A percentile compares a stretch with the other conserved stretches of the same genome.
phyloP scores from a whole-genome alignment of 306 rosid genomes.

The Mimosa pudica region DNA sequence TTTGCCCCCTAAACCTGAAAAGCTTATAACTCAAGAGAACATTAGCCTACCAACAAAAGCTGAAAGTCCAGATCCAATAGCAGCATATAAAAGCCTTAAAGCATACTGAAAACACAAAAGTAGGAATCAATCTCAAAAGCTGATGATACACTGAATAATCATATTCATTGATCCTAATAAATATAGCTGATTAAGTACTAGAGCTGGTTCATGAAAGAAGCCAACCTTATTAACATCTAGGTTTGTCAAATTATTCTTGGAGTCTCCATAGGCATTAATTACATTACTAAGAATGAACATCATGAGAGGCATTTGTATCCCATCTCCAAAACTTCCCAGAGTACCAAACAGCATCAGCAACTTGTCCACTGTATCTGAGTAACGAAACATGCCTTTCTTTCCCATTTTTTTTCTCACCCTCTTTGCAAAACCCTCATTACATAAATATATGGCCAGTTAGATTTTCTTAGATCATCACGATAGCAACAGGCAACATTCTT shows the following conservation, averaged over 20 bases:
- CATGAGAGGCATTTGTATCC: conserved; percentile 76
- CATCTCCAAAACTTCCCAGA: conserved; percentile 86
- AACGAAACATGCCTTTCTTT: conserved; percentile 62
- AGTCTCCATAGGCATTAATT: conserved; percentile 69
- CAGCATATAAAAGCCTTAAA: conserved; percentile 61
- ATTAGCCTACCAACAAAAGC: conserved; percentile 74
- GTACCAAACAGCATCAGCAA: conserved; percentile 77
- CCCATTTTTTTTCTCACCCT: conserved; percentile 46
- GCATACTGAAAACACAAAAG: conserved; percentile 62
- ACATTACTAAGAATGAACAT: conserved; percentile 84
- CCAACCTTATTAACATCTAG: conserved; percentile 75
- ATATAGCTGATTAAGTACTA: not conserved
- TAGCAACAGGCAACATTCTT: too few species aligned
- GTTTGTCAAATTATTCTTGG: conserved; percentile 38
- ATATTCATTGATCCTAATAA: too few species aligned
- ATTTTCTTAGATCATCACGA: conserved; percentile 7
- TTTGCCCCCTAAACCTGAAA: not conserved
- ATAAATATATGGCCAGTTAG: conserved; percentile 31
- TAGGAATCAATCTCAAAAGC: conserved; percentile 28
- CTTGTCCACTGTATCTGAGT: conserved; percentile 74
- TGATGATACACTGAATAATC: too few species aligned
- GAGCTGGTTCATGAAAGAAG: not conserved
- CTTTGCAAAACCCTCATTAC: not conserved
- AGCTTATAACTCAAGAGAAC: conserved; percentile 11
- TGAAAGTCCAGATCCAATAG: conserved; percentile 75